Base-by-base conservation (phyloP, 225 moss, liverwort and hornwort species). In the Pseudisothecium myosuroides region DNA sequence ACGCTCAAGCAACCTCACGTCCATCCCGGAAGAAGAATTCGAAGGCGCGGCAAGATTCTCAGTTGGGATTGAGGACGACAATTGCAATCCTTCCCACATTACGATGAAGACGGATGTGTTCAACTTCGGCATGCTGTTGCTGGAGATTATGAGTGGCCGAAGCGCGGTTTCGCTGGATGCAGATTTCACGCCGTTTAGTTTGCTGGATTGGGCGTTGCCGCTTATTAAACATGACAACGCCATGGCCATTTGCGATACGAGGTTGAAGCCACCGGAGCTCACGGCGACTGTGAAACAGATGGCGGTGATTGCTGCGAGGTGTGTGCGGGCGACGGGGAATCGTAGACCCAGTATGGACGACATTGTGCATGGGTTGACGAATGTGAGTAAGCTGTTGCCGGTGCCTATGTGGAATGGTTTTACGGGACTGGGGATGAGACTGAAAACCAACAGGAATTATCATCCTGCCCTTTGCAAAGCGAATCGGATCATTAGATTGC, bases 141-240 rank as follows among this genome's bases (percentile, higher is more conserved):
- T 98, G 27, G 98, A 98, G 91, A 94, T 98, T 11, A 91, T 98
- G 88, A 96, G 94, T 50, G 98, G 98, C 50, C 89, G 96, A 45
- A 96, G 93, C 12, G 95, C 98, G 1, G 94, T 98, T 34, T 91
- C 93, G 2, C 28, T 94, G 6, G 90, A 97, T 63, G 93, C 93
- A 4, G 94, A 96, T 62, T 95, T 93, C 90, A 92, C 91, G 17
- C 95, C 98, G 31, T 94, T 94, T 12, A 95, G 95, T 69, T 90
- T 98, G 23, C 77, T 96, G 4, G 97, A 97, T 76, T 98, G 98
- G 98, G 96, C 98, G 5, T 89, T 97, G 28, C 98, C 98, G 17
- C 94, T 98, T 16, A 97, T 98, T 36, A 94, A 90, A 61, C 77
- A 90, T n/a, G 95, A 92, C 21, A 95, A 95, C n/a, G 91, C 91